Base-by-base conservation (phyloP, 345 rosid species). In the Capsella bursapastoris region DNA sequence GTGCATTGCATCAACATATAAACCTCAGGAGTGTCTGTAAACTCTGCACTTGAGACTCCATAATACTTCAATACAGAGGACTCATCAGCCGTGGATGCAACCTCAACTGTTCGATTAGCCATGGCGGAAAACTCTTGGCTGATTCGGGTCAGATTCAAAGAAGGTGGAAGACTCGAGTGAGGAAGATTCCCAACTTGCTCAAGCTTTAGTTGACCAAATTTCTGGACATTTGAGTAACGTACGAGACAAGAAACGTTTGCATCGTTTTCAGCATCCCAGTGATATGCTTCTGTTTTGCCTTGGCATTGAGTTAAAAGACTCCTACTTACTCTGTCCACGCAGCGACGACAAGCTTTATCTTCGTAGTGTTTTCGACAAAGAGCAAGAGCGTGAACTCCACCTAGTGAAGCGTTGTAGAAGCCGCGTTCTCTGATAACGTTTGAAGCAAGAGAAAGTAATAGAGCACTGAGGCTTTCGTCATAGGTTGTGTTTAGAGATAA, bases 1-100 rank as follows among this genome's bases (percentile, higher is more conserved):
- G 83, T 79, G 70, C 96, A 87, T 44, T 84, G 86, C 82, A 77
- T 76, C 49, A 87, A 4, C 11, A 81, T 80, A 66, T 82, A 83
- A 14, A 82, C 79, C 3, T 28, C 80, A 1, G 64, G 37, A 3
- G 0, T 13, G 6, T 47, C 47, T 3, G 71, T 60, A 31, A 78
- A 13, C 22, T 51, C 70, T 3, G 82, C 78, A 50, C 82, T 72
- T 6, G 75, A 83, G 18, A 76, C 77, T 18, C 70, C 86, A 67
- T 64, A 86, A 7, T 72, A 78, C 61, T 87, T 84, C 27, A 73
- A 74, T 0, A 56, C 77, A 53, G 82, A 77, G 47, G 87, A 77
- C 61, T 52, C 71, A 38, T 68, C 68, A 57, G 80, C 49, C 3
- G 1, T 77, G 28, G 68, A 64, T 12, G 80, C 80, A 65, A 7